Base-by-base conservation (phyloP, 2,329 filamentous ascomycete species). In the Teratosphaeria epicoccoides region DNA sequence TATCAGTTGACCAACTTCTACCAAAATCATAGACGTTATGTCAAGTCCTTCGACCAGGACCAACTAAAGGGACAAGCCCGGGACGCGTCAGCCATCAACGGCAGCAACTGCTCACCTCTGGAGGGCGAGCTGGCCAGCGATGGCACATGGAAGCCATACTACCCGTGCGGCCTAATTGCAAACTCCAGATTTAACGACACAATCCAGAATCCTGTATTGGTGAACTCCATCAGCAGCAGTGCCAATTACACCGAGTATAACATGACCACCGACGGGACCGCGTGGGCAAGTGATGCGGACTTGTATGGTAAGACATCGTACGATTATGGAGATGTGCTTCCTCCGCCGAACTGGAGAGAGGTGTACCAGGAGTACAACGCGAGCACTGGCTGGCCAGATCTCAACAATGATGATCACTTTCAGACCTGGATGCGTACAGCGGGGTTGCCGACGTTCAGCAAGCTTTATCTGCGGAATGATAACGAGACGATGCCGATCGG, bases 361-460 rank as follows among this genome's bases (percentile, higher is more conserved):
- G 78, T 81, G 52, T 95, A 85, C 59, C 84, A 83, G 6, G 66
- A 84, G 33, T 80, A 79, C 55, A 95, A 95, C 65, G 83, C 79
- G 2, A 71, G 79, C 0, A 76, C 78, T 49, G 80, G 79, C 1
- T 82, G 88, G 22, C 88, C 89, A 0, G 71, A 93, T 61, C 69
- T 97, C 17, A 77, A 84, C 56, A 72, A 81, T 0, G 84, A 88
- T 71, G 86, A 95, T 68, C 82, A 83, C 43, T 95, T 98, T 69
- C 90, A 96, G 71, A 90, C 97, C 22, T 98, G 93, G 93, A 98
- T 98, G 93, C 83, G 93, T 61, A 95, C 94, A 1, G 93, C 93
- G 23, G 93, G 91, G 52, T 73, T 97, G 62, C 93, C 93, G 1
- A 85, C 85, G 4, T 98, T 98, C 68, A 95, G 87, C 78, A 98